Conservation (phyloP, 2,329 filamentous ascomycete species). For the Cytospora paraplurivora region DNA sequence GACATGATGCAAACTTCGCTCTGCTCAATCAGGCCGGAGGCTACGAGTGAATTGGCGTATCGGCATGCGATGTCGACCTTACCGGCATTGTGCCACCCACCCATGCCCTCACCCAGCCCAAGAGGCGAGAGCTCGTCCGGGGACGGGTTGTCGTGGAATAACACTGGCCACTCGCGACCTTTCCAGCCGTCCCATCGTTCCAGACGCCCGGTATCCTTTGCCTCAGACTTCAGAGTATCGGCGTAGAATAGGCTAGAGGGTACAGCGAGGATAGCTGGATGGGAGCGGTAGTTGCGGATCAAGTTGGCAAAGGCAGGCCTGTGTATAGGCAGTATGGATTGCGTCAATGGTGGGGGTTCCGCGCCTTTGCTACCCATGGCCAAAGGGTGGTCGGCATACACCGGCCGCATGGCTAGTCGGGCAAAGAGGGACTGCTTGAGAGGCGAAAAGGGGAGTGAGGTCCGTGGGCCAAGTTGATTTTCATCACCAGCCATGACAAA, state of each 20-base stretch:
- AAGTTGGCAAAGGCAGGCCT: constrained; percentile 34
- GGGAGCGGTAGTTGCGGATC: constrained; percentile 34
- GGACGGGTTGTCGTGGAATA: constrained; percentile 32
- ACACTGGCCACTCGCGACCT: constrained; percentile 28
- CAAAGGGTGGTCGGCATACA: constrained; percentile 33
- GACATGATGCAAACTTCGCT: constrained; percentile 32
- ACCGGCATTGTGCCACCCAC: constrained; percentile 32
- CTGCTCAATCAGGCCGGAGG: constrained; percentile 22
- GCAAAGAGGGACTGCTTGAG: constrained; percentile 32
- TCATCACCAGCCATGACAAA: constrained; percentile 35
- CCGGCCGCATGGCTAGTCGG: constrained; percentile 30
- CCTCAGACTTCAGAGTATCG: constrained; percentile 31
- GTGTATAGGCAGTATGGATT: constrained; percentile 30
- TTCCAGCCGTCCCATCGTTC: constrained; percentile 30
- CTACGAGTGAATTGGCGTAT: constrained; percentile 28
- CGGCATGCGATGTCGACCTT: constrained; percentile 29
- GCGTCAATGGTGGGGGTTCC: constrained; percentile 18
- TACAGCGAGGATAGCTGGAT: constrained; percentile 33
- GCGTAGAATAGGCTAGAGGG: constrained; percentile 33
- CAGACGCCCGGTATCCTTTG: constrained; percentile 21
- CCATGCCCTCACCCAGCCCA: constrained; percentile 21
- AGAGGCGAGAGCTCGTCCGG: constrained; percentile 31
- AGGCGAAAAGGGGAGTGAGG: constrained; percentile 26
- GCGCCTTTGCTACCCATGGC: constrained; percentile 28
- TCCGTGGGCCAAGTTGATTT: constrained; percentile 32